Conservation (phyloP, 164 flowering plant genomes). For the Houttuynia cordata region DNA sequence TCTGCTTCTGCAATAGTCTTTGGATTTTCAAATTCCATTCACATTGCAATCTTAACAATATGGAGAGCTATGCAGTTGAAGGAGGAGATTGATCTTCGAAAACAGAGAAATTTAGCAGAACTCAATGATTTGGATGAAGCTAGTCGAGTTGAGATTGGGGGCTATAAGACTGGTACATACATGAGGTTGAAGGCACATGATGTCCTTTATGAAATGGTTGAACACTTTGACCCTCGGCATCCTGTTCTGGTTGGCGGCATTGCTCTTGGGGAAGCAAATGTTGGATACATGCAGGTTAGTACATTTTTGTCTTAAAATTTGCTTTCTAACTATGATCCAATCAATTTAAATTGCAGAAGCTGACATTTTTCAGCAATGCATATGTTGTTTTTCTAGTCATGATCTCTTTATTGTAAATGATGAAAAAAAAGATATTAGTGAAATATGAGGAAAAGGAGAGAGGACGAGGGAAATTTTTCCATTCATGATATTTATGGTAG, state of each 20-base stretch:
- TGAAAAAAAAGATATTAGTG: too few relatives aligned
- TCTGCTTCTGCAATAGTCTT: not conserved
- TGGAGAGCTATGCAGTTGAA: slow-evolving; percentile 45
- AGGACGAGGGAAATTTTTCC: too few relatives aligned
- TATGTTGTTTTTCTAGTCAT: too few relatives aligned
- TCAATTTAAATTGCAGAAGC: not conserved
- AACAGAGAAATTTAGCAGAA: slow-evolving; percentile 71
- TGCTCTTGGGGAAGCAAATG: slow-evolving; percentile 80
- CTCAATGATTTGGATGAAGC: slow-evolving; percentile 82
- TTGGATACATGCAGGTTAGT: slow-evolving; percentile 94
- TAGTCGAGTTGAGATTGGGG: slow-evolving; percentile 72
- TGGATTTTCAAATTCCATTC: not conserved
- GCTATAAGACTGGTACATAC: slow-evolving; percentile 82
- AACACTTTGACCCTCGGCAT: slow-evolving; percentile 83
- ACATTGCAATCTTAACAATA: not conserved
- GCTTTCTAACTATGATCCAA: not conserved
- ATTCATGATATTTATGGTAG: too few relatives aligned
- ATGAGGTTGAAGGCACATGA: slow-evolving; percentile 73
- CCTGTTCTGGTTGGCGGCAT: slow-evolving; percentile 91
- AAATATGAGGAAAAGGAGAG: too few relatives aligned
- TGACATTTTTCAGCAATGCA: too few relatives aligned
- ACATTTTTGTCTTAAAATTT: too few relatives aligned
- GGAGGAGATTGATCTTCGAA: slow-evolving; percentile 73
- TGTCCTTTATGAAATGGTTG: slow-evolving; percentile 95
- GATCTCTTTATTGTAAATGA: too few relatives aligned